A percentile compares a stretch with the other conserved stretches of the same genome.
Evolutionary conservation across 768 basidiomycete species (phyloP).

Genomic region (Dacryopinax spathularia): DNA sequence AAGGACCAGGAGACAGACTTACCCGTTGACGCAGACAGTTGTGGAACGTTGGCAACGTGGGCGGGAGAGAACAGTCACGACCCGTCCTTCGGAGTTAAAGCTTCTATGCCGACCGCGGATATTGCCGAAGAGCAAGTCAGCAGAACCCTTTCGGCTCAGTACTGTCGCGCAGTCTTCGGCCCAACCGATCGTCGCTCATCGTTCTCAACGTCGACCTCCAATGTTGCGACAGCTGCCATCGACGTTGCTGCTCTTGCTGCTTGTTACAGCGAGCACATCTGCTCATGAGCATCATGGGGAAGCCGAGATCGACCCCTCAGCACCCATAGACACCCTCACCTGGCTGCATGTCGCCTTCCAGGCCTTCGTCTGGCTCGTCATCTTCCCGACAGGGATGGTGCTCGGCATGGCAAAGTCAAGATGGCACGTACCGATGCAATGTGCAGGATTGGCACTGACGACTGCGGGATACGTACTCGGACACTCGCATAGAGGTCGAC

Average conservation of each 20-base stretch:
- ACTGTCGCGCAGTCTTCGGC: too few relatives aligned
- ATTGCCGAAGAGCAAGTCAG: too few relatives aligned
- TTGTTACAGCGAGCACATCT: conserved; percentile 38
- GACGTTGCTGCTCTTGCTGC: neutral
- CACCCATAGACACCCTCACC: conserved; percentile 61
- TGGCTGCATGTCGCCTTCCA: conserved; percentile 77
- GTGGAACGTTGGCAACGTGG: too few relatives aligned
- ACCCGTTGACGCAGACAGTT: too few relatives aligned
- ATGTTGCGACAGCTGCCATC: neutral
- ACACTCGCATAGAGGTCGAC: conserved; percentile 70
- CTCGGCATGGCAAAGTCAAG: conserved; percentile 40
- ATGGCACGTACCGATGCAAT: conserved; percentile 86
- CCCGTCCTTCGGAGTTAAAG: too few relatives aligned
- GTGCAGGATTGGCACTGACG: conserved; percentile 53
- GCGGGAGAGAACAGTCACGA: too few relatives aligned
- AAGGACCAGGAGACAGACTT: too few relatives aligned
- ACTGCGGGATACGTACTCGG: conserved; percentile 66
- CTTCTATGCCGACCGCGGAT: too few relatives aligned
- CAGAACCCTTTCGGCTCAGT: too few relatives aligned
- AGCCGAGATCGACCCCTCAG: conserved; percentile 45
- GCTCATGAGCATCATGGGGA: conserved; percentile 42
- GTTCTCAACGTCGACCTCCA: neutral
- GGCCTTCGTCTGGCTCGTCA: conserved; percentile 62
- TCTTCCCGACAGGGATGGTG: conserved; percentile 60
- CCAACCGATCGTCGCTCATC: too few relatives aligned